A percentile compares a stretch with the other conserved stretches of the same genome.
Conservation (phyloP, 2,329 filamentous ascomycete genomes). For the Talaromyces sp. region DNA sequence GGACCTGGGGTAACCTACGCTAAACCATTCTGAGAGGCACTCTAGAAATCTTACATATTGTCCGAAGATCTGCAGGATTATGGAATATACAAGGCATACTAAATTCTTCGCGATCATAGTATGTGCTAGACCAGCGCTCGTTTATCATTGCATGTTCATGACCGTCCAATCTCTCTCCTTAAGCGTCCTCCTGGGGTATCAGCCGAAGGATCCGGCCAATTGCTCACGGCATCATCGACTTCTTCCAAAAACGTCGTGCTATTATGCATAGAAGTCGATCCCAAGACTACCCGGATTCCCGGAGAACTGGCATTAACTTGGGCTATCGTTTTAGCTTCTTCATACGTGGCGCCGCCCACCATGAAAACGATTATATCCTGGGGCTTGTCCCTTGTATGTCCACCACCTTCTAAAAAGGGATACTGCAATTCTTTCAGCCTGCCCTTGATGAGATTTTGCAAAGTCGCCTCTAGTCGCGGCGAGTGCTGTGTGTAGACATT, state of each 20-base stretch:
- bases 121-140: neutral
- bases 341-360: constrained; percentile 87
- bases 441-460: constrained; percentile 92
- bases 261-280: constrained; percentile 84
- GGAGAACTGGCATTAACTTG: constrained; percentile 87
- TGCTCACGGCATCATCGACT: constrained; percentile 79
- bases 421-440: constrained; percentile 81
- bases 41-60: neutral
- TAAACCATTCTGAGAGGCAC: neutral
- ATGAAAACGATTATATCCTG: constrained; percentile 97
- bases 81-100: neutral
- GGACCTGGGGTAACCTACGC: neutral
- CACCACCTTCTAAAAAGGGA: constrained; percentile 86
- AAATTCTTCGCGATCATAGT: neutral
- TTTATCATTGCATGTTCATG: constrained; percentile 14
- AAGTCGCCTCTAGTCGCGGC: constrained; percentile 75
- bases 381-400: constrained; percentile 85
- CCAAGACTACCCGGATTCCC: constrained; percentile 82
- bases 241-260: constrained; percentile 84
- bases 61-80: neutral
- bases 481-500: constrained; percentile 99
- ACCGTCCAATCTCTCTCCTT: constrained; percentile 57
- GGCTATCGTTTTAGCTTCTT: constrained; percentile 95
- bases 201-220: constrained; percentile 70
- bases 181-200: constrained; percentile 60